Evolutionary conservation across 2,329 filamentous ascomycete genomes (phyloP), one percentile per base, ranked within the genome.

Genomic region (Fulvia fulva): DNA sequence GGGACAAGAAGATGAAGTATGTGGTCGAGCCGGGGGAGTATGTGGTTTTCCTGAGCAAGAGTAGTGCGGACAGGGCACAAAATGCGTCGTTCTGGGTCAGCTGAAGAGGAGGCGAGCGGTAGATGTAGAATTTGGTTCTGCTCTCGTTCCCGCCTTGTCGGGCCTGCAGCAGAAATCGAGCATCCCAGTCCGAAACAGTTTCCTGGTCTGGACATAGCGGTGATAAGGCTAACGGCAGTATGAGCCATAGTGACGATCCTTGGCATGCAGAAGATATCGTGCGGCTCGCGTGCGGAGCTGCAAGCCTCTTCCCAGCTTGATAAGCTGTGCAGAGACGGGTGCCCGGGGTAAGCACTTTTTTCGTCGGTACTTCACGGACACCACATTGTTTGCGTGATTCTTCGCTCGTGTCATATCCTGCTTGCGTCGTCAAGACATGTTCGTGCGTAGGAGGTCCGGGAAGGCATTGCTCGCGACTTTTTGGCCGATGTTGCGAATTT

Each of bases 1-100:
- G 83, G 83, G 76, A 84, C 69, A 65, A 73, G 12, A 76, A 73
- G 32, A 87, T 89, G 85, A 75, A 86, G 70, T 90, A 90, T 71
- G 85, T 89, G 23, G 87, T 91, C 37, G 88, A 91, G 78, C 82
- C 82, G 2, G 88, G 88, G 1, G 80, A 86, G 43, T 91, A 90
- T 70, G 73, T 79, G 5, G 75, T 89, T 9, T 76, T 80, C 55
- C 81, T 87, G 16, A 88, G 87, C 1, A 73, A 74, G n/a, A 81
- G 77, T 61, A 87, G 84, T 64, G 74, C 75, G 55, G 81, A 86
- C 70, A 68, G 87, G 56, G 79, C 79, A 62, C 76, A 75, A 0
- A 86, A 83, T 66, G 77, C 78, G 32, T 86, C 80, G 1, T 78
- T 86, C 47, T 82, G 78, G 5, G 82, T 86, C 16, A 61, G 47